Conservation (phyloP, 192 early-diverging fungal species). For the Backusella morwellensis region DNA sequence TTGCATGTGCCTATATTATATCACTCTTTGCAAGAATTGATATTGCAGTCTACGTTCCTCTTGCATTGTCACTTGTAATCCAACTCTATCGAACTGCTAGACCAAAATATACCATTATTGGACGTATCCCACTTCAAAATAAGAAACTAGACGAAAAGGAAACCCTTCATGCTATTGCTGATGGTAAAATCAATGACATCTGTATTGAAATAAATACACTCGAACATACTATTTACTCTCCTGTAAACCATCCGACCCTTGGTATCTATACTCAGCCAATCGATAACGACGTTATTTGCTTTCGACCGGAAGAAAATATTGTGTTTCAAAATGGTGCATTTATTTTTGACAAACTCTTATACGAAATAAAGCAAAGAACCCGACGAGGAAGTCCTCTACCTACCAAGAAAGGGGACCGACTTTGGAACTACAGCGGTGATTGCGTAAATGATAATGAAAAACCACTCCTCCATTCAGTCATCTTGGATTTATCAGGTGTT, state of each 20-base stretch:
- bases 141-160: not conserved
- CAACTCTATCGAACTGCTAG: conserved; percentile 80
- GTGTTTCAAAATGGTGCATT: conserved; percentile 70
- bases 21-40: conserved; percentile 60
- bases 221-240: conserved; percentile 15
- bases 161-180: not conserved
- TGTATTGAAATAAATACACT: not conserved
- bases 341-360: conserved; percentile 52
- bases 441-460: conserved; percentile 36
- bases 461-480: conserved; percentile 63
- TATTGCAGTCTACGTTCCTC: conserved; percentile 77
- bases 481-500: conserved; percentile 83
- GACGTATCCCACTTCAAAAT: conserved; percentile 26
- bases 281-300: conserved; percentile 67
- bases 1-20: conserved; percentile 51
- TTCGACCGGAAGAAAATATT: conserved; percentile 61
- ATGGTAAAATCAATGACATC: not conserved
- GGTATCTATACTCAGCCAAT: not conserved
- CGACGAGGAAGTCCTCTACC: conserved; percentile 17
- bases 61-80: conserved; percentile 68
- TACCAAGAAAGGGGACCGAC: not conserved
- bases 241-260: conserved; percentile 21
- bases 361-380: conserved; percentile 30
- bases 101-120: conserved; percentile 57
- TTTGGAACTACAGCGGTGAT: conserved; percentile 37